Conservation (phyloP, 2,329 filamentous ascomycete genomes). For the Ustulina deusta region DNA sequence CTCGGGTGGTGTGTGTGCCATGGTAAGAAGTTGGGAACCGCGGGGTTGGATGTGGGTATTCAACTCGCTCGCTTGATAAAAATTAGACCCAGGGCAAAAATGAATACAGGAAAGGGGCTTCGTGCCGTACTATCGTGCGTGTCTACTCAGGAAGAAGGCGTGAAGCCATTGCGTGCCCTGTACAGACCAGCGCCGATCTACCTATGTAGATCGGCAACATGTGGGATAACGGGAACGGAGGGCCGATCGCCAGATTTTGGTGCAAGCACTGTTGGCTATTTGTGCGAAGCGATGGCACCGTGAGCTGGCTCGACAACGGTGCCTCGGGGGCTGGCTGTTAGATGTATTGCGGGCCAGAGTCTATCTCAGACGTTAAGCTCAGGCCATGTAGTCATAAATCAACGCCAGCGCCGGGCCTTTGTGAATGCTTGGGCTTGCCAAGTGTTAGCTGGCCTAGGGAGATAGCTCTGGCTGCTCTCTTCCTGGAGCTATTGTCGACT, state of each 20-base stretch:
- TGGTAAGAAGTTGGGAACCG: not conserved
- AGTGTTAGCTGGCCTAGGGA: slow-evolving; percentile 72
- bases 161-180: not conserved
- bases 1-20: not conserved
- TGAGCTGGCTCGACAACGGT: not conserved
- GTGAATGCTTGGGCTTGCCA: slow-evolving; percentile 51
- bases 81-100: not conserved
- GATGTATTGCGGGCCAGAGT: slow-evolving; percentile 14
- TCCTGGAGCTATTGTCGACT: slow-evolving; percentile 54
- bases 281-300: not conserved
- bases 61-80: slow-evolving; percentile 3
- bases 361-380: slow-evolving; percentile 17
- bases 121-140: slow-evolving; percentile 2
- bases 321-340: not conserved
- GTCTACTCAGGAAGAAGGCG: slow-evolving; percentile 4
- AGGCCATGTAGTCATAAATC: slow-evolving; percentile 52
- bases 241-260: not conserved
- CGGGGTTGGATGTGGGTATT: not conserved
- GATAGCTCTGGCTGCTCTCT: slow-evolving; percentile 72
- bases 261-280: not conserved
- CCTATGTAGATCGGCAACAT: not conserved
- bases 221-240: not conserved
- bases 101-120: not conserved
- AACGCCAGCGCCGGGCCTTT: slow-evolving; percentile 42
- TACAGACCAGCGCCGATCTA: not conserved